Evolutionary conservation across 495 filamentous ascomycete genomes (phyloP).

Genomic region (Trichoderma asperelloides): DNA sequence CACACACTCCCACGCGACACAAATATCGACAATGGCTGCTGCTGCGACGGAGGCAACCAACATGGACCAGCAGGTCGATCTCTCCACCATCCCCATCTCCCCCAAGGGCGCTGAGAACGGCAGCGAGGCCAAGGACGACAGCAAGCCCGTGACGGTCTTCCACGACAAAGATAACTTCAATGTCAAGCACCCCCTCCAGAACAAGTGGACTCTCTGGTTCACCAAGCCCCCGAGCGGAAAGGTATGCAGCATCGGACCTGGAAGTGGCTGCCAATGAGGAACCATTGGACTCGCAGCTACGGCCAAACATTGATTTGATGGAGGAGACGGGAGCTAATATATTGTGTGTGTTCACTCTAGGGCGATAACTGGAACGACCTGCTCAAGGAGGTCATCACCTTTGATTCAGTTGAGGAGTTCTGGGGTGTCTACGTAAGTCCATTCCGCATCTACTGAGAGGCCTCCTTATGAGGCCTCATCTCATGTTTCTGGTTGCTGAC

Average conservation of each 20-base stretch:
- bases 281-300: too few species aligned
- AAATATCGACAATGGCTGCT: slow-evolving; percentile 8
- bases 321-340: background rate
- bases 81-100: slow-evolving; percentile 64
- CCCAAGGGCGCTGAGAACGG: slow-evolving; percentile 43
- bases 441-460: background rate
- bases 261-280: too few species aligned
- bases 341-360: slow-evolving; percentile 32
- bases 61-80: slow-evolving; percentile 39
- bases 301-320: background rate
- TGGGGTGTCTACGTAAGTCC: slow-evolving; percentile 94
- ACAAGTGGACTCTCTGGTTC: slow-evolving; percentile 98
- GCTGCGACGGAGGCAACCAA: slow-evolving; percentile 7
- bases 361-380: slow-evolving; percentile 98
- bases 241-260: slow-evolving; percentile 36
- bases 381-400: slow-evolving; percentile 95
- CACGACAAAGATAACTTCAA: slow-evolving; percentile 97
- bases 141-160: slow-evolving; percentile 78
- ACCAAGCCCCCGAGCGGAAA: slow-evolving; percentile 97
- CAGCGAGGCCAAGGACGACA: slow-evolving; percentile 25
- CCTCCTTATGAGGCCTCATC: background rate
- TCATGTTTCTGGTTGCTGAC: slow-evolving; percentile 10
- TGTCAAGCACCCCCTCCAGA: slow-evolving; percentile 93
- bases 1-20: background rate
- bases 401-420: slow-evolving; percentile 98